Evolutionary conservation across 2,329 filamentous ascomycete species (phyloP).

Genomic region (Echinosphaeria canescens): DNA sequence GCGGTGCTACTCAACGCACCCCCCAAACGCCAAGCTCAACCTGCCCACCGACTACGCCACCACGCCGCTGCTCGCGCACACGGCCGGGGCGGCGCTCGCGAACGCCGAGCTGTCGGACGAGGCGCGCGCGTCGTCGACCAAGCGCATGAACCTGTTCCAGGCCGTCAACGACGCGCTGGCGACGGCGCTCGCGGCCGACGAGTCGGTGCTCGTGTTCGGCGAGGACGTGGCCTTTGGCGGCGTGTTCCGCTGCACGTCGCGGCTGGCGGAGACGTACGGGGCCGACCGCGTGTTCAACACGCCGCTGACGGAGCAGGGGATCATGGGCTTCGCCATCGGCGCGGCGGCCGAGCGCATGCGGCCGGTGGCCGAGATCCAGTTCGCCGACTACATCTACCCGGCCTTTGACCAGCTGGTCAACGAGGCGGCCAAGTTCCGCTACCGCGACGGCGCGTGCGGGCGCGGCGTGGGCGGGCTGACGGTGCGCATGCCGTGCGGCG

Average conservation of each 20-base stretch:
- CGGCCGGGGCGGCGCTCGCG: constrained; percentile 45
- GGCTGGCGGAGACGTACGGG: constrained; percentile 72
- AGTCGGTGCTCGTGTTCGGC: constrained; percentile 77
- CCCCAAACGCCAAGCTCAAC: constrained; percentile 49
- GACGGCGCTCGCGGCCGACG: constrained; percentile 62
- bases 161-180: constrained; percentile 80
- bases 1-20: constrained; percentile 29
- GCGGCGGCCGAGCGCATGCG: constrained; percentile 80
- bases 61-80: constrained; percentile 65
- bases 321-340: constrained; percentile 84
- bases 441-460: constrained; percentile 39
- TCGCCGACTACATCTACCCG: constrained; percentile 85
- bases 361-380: constrained; percentile 86
- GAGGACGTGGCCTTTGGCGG: constrained; percentile 96
- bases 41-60: constrained; percentile 71
- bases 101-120: constrained; percentile 50
- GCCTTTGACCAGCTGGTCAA: constrained; percentile 92
- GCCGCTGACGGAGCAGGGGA: constrained; percentile 81
- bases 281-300: constrained; percentile 89
- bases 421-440: constrained; percentile 76
- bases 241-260: constrained; percentile 88
- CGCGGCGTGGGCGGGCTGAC: constrained; percentile 57
- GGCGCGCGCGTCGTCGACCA: constrained; percentile 47
- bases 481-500: constrained; percentile 76
- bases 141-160: constrained; percentile 84